Conservation (phyloP, 768 basidiomycete species). For the Leccinellum albellum region DNA sequence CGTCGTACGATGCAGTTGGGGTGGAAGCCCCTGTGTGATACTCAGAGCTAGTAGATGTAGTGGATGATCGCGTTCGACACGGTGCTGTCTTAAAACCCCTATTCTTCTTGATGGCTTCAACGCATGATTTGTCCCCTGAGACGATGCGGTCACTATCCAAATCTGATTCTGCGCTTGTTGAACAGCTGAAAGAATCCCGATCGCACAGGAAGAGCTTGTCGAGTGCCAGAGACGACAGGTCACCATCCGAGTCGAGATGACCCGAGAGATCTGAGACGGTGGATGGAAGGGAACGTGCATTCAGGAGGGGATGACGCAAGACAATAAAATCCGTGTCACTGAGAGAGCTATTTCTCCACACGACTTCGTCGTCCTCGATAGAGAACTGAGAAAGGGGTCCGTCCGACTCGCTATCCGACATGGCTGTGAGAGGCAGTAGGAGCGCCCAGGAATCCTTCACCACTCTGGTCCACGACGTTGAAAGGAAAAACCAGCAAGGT, state of each 20-base stretch:
- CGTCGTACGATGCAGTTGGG: slow-evolving; percentile 19
- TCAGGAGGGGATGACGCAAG: slow-evolving; percentile 16
- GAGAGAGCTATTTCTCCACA: slow-evolving; percentile 12
- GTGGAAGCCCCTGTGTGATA: slow-evolving; percentile 10
- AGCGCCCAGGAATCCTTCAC: too few relatives aligned
- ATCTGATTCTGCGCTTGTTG: slow-evolving; percentile 3
- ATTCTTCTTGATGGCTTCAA: background rate
- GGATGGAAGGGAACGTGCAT: slow-evolving; percentile 12
- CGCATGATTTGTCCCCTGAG: background rate
- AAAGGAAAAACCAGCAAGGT: background rate
- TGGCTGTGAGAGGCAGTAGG: background rate
- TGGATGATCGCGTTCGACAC: slow-evolving; percentile 2
- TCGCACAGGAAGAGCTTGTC: slow-evolving; percentile 18
- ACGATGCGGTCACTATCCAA: background rate
- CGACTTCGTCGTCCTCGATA: slow-evolving; percentile 23
- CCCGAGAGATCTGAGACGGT: slow-evolving; percentile 6
- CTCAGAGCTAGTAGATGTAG: slow-evolving; percentile 5
- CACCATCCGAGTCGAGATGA: slow-evolving; percentile 8
- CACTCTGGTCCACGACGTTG: slow-evolving; percentile 6
- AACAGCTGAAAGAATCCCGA: slow-evolving; percentile 1
- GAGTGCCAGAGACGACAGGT: slow-evolving; percentile 8
- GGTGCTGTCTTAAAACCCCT: background rate
- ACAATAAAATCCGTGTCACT: slow-evolving; percentile 25
- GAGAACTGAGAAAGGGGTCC: slow-evolving; percentile 13
- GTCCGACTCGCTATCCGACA: slow-evolving; percentile 12